A percentile compares a stretch with the other conserved stretches of the same genome.
phyloP scores from a whole-genome alignment of 1,139 yeast genomes.

The Taphrina betulina region DNA sequence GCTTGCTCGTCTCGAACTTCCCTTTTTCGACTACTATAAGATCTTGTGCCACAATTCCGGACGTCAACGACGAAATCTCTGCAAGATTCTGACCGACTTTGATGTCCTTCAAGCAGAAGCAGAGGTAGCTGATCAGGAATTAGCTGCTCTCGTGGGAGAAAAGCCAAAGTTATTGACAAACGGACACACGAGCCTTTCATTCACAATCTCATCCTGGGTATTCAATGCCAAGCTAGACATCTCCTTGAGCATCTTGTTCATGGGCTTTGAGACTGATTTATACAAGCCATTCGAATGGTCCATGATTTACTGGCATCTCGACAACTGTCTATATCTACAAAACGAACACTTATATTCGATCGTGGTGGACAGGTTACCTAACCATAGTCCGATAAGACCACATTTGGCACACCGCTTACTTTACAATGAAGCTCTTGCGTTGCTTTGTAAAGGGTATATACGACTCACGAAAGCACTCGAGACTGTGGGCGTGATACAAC shows the following conservation, averaged over 20 bases:
- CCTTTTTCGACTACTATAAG: conserved; percentile 49
- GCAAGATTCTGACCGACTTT: conserved; percentile 61
- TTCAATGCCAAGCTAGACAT: conserved; percentile 62
- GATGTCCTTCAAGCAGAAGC: conserved; percentile 70
- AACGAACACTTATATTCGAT: conserved; percentile 6
- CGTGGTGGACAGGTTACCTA: conserved; percentile 11
- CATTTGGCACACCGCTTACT: conserved; percentile 6
- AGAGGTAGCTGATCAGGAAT: conserved; percentile 20
- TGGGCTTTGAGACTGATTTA: conserved; percentile 74
- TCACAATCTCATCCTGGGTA: conserved; percentile 68
- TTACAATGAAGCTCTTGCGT: conserved; percentile 3
- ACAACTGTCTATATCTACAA: conserved; percentile 11
- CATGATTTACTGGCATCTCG: conserved; percentile 63
- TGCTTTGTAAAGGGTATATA: conserved; percentile 2
- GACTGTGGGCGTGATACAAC: neutral
- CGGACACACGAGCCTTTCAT: conserved; percentile 41
- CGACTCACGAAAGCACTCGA: neutral
- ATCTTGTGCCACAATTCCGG: conserved; percentile 71
- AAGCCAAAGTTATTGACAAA: conserved; percentile 7
- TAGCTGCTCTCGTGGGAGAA: conserved; percentile 11
- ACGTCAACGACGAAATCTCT: conserved; percentile 72
- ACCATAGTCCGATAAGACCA: neutral
- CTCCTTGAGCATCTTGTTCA: conserved; percentile 70
- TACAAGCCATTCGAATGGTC: conserved; percentile 71
- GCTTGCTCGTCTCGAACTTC: conserved; percentile 13